Base-by-base conservation (phyloP, 2,329 filamentous ascomycete genomes). In the Paecilomyces fulvus region DNA sequence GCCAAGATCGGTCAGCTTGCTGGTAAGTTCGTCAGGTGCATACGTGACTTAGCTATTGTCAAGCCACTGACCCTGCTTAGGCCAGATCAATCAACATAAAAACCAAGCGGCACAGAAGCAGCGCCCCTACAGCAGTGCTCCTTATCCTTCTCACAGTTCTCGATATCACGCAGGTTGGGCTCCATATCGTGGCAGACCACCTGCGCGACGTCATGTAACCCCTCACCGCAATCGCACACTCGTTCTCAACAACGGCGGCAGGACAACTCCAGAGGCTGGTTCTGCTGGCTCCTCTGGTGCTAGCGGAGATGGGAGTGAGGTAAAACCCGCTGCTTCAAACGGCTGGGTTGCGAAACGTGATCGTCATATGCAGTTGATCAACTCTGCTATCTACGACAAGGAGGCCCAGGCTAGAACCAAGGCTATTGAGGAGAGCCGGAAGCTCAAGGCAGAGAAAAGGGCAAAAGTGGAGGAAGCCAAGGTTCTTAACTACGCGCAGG, bases 291-390 rank as follows among this genome's bases (percentile, higher is more conserved):
- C 70, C 8, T 60, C 65, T 28, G 65, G 61, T 0, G 58, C 56
- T 11, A 67, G 63, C 43, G 69, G 69, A 21, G 66, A 68, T 52
- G 64, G 65, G 17, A 60, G 61, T 46, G 68, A 73, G 25, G 51
- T 55, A 31, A 65, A 66, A 48, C 61, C 67, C n/a, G 33, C 61
- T 37, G 65, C 66, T 48, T 62, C 66, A 50, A 71, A 70, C 56
- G 73, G 83, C 2, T 92, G 87, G 84, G 82, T 94, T 48, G 82
- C 85, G 5, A 88, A 86, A 68, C 86, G 79, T 52, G 88, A 89
- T 69, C 86, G 87, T 52, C 88, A 92, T 67, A 82, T 89, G 67
- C 89, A 95, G 70, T 77, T 95, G 46, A 94, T 95, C 72, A 95
- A 92, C 68, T 83, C 86, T 20, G 83, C 83, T 14, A 82, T 92